Conservation (phyloP, 768 basidiomycete genomes). For the Phanerochaete sordida region DNA sequence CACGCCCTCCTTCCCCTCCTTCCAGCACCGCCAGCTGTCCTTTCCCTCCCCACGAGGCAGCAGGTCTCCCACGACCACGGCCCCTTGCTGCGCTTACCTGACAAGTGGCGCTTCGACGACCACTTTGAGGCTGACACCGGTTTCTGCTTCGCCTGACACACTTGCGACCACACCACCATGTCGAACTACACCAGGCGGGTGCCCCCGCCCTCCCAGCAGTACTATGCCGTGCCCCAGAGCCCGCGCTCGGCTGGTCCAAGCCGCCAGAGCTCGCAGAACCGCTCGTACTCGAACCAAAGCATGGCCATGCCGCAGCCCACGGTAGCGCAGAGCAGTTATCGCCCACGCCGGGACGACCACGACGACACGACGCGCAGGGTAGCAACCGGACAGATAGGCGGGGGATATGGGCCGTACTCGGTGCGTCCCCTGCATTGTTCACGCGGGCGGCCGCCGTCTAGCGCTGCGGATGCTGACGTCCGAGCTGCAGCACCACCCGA, state of each 20-base stretch:
- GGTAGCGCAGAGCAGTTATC: constrained; percentile 9
- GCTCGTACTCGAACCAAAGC: constrained; percentile 14
- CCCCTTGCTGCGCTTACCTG: background rate
- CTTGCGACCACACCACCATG: constrained; percentile 20
- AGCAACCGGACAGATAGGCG: constrained; percentile 76
- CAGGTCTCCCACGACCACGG: background rate
- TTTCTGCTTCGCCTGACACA: background rate
- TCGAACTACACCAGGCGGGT: constrained; percentile 34
- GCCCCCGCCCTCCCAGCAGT: constrained; percentile 47
- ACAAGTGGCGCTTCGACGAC: background rate
- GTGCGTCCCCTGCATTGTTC: constrained; percentile 33
- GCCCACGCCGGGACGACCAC: constrained; percentile 24
- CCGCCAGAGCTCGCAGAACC: constrained; percentile 22
- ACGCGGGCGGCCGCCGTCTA: background rate
- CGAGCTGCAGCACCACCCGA: constrained; percentile 53
- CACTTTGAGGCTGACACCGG: constrained; percentile 6
- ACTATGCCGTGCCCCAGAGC: constrained; percentile 67
- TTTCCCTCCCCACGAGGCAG: background rate
- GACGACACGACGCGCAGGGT: constrained; percentile 69
- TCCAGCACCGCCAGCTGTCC: background rate
- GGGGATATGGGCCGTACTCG: constrained; percentile 85
- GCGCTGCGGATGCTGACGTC: background rate
- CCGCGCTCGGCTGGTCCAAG: constrained; percentile 38
- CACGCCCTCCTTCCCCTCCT: background rate
- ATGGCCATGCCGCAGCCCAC: constrained; percentile 5